A percentile compares a stretch with the other conserved stretches of the same genome.
Conservation (phyloP, 2,329 filamentous ascomycete species). For the Akanthomyces dipterigenus region DNA sequence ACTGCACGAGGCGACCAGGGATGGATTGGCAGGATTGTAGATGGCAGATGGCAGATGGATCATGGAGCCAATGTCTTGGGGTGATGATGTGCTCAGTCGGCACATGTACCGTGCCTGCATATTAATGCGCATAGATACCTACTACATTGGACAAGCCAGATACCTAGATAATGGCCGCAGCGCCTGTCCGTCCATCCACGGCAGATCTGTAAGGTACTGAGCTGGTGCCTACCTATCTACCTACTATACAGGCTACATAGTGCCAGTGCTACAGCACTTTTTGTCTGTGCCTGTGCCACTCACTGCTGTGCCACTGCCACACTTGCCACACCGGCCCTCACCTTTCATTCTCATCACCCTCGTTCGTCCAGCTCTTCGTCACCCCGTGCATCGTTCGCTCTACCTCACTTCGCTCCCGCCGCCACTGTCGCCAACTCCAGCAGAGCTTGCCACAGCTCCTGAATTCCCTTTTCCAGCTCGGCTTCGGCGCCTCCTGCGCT, state of each 20-base stretch:
- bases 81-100: background rate
- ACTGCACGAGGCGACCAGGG: background rate
- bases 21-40: background rate
- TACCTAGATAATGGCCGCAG: too few species aligned
- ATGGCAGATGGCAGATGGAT: too few species aligned
- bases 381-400: background rate
- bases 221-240: too few species aligned
- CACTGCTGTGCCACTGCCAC: too few species aligned
- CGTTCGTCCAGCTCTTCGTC: background rate
- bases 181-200: background rate
- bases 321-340: background rate
- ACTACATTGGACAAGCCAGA: too few species aligned
- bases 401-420: background rate
- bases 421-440: background rate
- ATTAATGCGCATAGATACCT: background rate
- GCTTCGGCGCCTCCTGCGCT: background rate
- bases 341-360: background rate
- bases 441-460: background rate
- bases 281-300: background rate
- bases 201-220: too few species aligned
- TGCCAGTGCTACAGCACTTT: background rate
- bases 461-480: background rate
- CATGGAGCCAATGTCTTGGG: slow-evolving; percentile 5
- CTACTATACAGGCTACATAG: too few species aligned
- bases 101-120: background rate